These are phyloP conservation scores for Colletotrichum filicis DNA, from an alignment of 2,329 filamentous ascomycete genomes.

Conservation along the genomic window DNA sequence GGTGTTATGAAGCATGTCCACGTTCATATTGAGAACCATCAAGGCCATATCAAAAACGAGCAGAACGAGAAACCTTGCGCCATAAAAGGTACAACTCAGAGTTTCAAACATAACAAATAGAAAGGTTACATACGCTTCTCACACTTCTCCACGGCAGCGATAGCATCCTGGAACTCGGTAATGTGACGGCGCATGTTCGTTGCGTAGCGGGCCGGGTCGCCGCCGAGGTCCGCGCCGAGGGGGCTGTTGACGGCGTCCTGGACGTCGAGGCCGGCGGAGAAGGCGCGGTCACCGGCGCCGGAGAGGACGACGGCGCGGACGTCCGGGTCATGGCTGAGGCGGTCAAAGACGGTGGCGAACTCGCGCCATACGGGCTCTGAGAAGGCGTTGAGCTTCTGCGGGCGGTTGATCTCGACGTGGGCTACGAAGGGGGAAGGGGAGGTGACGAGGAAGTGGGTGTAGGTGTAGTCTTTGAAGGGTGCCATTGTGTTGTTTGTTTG, in stretches of 20 bases:
- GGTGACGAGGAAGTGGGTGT: slow-evolving; percentile 79
- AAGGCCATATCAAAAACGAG: neutral
- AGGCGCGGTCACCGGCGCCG: slow-evolving; percentile 84
- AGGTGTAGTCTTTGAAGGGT: slow-evolving; percentile 50
- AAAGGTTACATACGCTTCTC: slow-evolving; percentile 76
- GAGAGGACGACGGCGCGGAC: slow-evolving; percentile 84
- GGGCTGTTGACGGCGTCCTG: slow-evolving; percentile 68
- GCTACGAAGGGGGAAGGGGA: slow-evolving; percentile 79
- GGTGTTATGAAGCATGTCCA: neutral
- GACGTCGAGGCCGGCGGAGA: slow-evolving; percentile 88
- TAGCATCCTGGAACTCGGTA: slow-evolving; percentile 81
- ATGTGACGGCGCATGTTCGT: slow-evolving; percentile 74
- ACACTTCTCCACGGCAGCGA: slow-evolving; percentile 83
- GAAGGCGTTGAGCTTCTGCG: slow-evolving; percentile 90
- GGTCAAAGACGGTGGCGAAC: slow-evolving; percentile 76
- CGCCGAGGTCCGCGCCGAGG: slow-evolving; percentile 45
- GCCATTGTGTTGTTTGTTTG: slow-evolving; percentile 17
- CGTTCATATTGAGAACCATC: neutral
- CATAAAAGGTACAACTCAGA: too few species aligned
- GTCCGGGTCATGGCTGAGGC: slow-evolving; percentile 76
- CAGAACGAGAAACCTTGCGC: neutral
- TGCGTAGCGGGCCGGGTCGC: slow-evolving; percentile 74
- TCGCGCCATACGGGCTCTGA: slow-evolving; percentile 88
- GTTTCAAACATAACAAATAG: neutral
- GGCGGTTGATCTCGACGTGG: slow-evolving; percentile 93